phyloP scores from a whole-genome alignment of 345 rosid genomes.

The Durio zibethinus region DNA sequence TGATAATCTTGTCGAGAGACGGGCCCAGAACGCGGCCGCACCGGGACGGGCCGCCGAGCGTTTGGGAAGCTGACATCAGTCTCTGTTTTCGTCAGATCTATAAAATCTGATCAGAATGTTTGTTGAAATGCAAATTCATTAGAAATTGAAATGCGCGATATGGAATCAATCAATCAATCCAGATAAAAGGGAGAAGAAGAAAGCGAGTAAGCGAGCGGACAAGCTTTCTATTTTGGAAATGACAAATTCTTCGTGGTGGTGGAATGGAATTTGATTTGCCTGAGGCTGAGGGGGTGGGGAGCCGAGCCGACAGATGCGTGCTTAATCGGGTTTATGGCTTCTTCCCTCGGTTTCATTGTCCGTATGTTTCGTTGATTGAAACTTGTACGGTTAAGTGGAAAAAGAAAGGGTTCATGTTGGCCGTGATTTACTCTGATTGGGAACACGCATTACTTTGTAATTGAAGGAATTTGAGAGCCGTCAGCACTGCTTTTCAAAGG shows the following conservation, averaged over 20 bases:
- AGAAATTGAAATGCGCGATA: not conserved
- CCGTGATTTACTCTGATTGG: too few relatives aligned
- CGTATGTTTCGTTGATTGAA: too few relatives aligned
- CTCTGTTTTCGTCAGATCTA: not conserved
- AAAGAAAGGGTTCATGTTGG: too few relatives aligned
- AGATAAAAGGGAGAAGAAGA: not conserved
- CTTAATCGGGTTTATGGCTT: not conserved
- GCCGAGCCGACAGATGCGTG: conserved; percentile 9
- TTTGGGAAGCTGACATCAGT: conserved; percentile 57
- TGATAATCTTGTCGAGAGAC: conserved; percentile 76
- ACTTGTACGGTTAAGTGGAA: too few relatives aligned
- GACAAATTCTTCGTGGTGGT: not conserved
- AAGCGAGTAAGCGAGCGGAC: not conserved
- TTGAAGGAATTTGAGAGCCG: too few relatives aligned
- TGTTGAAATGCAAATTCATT: not conserved
- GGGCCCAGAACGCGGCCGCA: conserved; percentile 79
- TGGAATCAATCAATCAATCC: not conserved
- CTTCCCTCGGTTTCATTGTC: too few relatives aligned
- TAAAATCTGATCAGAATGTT: not conserved
- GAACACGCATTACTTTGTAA: too few relatives aligned
- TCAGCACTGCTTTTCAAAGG: too few relatives aligned
- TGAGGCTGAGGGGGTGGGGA: too few relatives aligned
- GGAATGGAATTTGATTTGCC: too few relatives aligned
- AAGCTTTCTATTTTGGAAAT: not conserved
- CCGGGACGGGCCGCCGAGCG: conserved; percentile 72